Conservation (phyloP, 805 yeast species). For the Phaffomyces opuntiae region DNA sequence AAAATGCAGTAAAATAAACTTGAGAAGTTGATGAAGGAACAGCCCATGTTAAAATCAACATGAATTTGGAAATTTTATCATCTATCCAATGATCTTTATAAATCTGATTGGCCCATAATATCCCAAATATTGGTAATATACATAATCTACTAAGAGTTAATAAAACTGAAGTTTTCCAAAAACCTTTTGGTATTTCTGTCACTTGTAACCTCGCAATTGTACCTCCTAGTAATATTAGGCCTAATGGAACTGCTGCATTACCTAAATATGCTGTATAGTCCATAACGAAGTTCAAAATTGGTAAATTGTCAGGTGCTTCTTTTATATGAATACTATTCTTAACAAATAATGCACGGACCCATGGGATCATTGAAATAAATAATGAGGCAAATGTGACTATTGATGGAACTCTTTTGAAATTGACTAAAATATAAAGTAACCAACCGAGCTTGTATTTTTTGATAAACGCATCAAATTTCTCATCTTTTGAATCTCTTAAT, state of each 20-base stretch:
- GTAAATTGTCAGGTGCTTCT: constrained; percentile 23
- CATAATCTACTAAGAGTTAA: constrained; percentile 55
- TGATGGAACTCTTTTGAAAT: constrained; percentile 66
- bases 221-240: constrained; percentile 76
- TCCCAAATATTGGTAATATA: constrained; percentile 67
- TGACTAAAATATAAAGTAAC: constrained; percentile 34
- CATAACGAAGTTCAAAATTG: constrained; percentile 80
- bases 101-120: constrained; percentile 57
- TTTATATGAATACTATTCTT: too few relatives aligned
- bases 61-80: constrained; percentile 54
- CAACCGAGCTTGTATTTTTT: constrained; percentile 24
- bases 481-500: background rate
- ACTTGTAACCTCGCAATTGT: constrained; percentile 73
- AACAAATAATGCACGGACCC: too few relatives aligned
- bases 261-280: constrained; percentile 78
- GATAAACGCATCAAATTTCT: constrained; percentile 19
- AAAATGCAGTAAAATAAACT: constrained; percentile 83
- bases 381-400: constrained; percentile 53
- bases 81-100: constrained; percentile 59
- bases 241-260: constrained; percentile 83
- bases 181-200: constrained; percentile 55
- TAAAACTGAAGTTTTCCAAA: constrained; percentile 57
- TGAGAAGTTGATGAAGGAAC: constrained; percentile 87
- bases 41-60: constrained; percentile 66
- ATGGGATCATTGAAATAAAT: too few relatives aligned